Evolutionary conservation across 2,329 filamentous ascomycete genomes (phyloP), one percentile per base, ranked within the genome.

Genomic region (Fusarium irregulare): DNA sequence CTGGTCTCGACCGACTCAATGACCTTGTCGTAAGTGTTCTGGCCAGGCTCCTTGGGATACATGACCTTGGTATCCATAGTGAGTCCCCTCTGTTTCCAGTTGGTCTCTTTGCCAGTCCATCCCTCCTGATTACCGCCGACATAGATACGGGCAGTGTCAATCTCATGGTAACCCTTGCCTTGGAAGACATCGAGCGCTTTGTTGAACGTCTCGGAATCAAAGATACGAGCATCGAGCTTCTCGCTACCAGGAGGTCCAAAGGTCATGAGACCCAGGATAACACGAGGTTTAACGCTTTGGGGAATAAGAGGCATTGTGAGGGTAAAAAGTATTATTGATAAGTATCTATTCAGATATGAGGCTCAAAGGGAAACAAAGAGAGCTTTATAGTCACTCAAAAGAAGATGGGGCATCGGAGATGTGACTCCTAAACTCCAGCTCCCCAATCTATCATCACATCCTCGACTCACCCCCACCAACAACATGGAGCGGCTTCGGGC

Each of bases 231-330:
- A 37, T 92, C 93, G 14, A 77, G 73, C 14, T 77, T 72, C 62
- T 85, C 84, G 60, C 88, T 87, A 4, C 67, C 67, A n/a, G 67
- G 67, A n/a, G 92, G 89, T 30, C 91, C 92, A 82, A 93, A 94
- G 76, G 91, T 94, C 93, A 97, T 96, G 57, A 94, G 86, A 70
- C 93, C 93, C 41, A 97, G 89, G 84, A 97, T 93, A 75, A 93
- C 84, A 68, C 92, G 88, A 69, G 90, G 86, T 72, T 89, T 91
- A 58, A 78, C 75, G 34, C 76, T 78, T 49, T 80, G 78, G 16
- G 76, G 78, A 70, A 85, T 72, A 65, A 86, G 82, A 76, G 84
- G 82, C 84, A 86, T 86, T 30, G 70, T 81, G 76, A 18, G 18
- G 40, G 25, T 50, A 16, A 13, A 27, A 62, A 25, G 16, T 58